A percentile compares a stretch with the other conserved stretches of the same genome.
Evolutionary conservation across 495 filamentous ascomycete species (phyloP).

Genomic region (Echria macrotheca): DNA sequence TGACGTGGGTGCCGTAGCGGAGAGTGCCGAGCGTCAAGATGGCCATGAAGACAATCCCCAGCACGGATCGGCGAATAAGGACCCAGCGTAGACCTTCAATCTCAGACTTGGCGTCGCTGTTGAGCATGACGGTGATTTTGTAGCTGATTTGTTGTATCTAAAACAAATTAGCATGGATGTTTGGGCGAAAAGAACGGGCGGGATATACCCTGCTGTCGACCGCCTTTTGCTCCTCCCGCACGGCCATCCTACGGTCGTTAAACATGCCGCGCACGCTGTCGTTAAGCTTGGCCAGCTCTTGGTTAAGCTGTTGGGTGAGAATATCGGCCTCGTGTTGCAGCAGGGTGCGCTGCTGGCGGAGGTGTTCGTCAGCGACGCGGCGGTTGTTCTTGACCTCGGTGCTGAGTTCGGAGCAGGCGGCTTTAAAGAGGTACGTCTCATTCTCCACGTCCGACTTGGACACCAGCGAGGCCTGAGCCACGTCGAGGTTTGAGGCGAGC

Average conservation of each 20-base stretch:
- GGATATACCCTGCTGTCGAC: constrained; percentile 69
- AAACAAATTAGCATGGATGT: too few species aligned
- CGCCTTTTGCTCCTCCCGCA: constrained; percentile 73
- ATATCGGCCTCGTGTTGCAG: constrained; percentile 94
- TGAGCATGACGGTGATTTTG: constrained; percentile 81
- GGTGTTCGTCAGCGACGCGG: constrained; percentile 59
- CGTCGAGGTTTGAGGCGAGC: constrained; percentile 69
- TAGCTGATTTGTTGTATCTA: constrained; percentile 90
- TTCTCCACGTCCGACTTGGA: constrained; percentile 78
- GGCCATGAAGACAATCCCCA: constrained; percentile 65
- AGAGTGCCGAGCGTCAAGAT: constrained; percentile 43
- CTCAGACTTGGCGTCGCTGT: constrained; percentile 80
- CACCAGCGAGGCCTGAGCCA: constrained; percentile 70
- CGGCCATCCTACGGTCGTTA: constrained; percentile 91
- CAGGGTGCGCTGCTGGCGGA: constrained; percentile 72
- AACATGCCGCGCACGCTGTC: constrained; percentile 94
- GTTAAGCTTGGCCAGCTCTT: constrained; percentile 72
- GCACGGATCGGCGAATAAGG: constrained; percentile 75
- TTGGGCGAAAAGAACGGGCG: too few species aligned
- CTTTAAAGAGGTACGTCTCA: constrained; percentile 88
- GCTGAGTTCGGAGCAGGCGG: constrained; percentile 86
- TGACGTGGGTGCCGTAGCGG: constrained; percentile 43
- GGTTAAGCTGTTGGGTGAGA: constrained; percentile 70
- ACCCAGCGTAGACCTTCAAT: constrained; percentile 91
- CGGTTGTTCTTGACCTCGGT: constrained; percentile 66